A percentile compares a stretch with the other conserved stretches of the same genome.
Conservation (phyloP, 768 basidiomycete genomes). For the Mycena capillaripes region DNA sequence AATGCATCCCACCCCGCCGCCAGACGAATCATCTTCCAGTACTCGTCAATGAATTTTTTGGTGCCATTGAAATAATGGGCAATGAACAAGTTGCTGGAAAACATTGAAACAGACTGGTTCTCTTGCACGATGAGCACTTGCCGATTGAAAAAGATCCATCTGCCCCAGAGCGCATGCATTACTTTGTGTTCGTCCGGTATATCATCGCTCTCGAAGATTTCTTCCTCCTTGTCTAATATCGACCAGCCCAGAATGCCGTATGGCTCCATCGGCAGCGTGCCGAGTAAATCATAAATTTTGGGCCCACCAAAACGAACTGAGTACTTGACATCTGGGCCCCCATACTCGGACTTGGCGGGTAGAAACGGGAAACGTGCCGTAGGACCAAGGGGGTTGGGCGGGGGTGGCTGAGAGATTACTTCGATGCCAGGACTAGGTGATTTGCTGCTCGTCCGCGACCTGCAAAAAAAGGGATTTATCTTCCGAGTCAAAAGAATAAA, state of each 20-base stretch:
- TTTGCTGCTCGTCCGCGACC: neutral
- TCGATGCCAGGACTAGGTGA: neutral
- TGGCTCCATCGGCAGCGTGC: conserved; percentile 67
- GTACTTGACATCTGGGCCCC: conserved; percentile 61
- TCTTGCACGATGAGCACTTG: neutral
- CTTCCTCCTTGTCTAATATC: conserved; percentile 80
- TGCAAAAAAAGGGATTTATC: neutral
- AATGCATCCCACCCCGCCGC: conserved; percentile 80
- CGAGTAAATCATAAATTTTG: conserved; percentile 74
- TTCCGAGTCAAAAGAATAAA: too few species aligned
- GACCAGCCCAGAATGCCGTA: conserved; percentile 81
- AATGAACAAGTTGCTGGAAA: conserved; percentile 66
- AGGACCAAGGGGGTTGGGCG: conserved; percentile 52
- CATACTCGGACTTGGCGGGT: conserved; percentile 61
- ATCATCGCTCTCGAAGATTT: conserved; percentile 80
- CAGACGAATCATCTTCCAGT: conserved; percentile 76
- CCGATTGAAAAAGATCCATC: conserved; percentile 76
- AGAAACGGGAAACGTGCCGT: conserved; percentile 65
- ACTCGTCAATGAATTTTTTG: conserved; percentile 67
- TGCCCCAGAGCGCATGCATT: conserved; percentile 81
- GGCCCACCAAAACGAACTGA: conserved; percentile 80
- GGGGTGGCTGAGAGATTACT: conserved; percentile 23
- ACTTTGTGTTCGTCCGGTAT: conserved; percentile 83
- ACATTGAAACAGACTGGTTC: neutral
- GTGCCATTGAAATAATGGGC: conserved; percentile 67